Percentiles rank a stretch among this genome's conserved stretches.
Evolutionary conservation across 352 stramenopile genomes (phyloP).

Genomic region (Stephanocyclus meneghinianus): DNA sequence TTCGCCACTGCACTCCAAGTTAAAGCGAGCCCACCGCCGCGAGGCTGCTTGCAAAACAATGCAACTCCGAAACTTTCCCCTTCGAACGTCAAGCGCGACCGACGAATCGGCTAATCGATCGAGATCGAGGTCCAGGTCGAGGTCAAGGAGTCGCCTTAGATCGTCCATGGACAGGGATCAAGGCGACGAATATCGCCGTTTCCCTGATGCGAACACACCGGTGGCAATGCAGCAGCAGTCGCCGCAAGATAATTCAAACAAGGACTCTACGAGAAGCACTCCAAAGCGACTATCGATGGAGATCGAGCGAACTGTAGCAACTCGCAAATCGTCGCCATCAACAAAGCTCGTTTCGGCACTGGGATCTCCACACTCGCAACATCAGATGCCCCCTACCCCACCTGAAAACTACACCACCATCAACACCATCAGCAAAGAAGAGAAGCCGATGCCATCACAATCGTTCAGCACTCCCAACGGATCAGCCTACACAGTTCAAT

Average conservation of each 20-base stretch:
- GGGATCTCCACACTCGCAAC: background rate
- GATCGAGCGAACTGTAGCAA: background rate
- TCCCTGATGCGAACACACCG: no score
- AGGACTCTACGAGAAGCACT: background rate
- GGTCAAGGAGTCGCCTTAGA: background rate
- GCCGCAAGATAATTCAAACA: background rate
- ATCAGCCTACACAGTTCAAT: background rate
- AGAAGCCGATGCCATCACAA: background rate
- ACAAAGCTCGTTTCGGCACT: background rate
- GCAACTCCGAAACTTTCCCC: conserved; percentile 2
- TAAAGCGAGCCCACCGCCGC: no score
- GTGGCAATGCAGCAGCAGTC: background rate
- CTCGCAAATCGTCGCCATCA: background rate
- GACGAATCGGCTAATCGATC: background rate
- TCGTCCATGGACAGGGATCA: background rate
- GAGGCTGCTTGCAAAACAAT: background rate
- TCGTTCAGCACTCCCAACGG: conserved; percentile 12
- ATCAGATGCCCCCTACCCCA: background rate
- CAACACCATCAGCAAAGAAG: background rate
- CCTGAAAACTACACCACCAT: background rate
- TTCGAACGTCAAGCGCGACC: background rate
- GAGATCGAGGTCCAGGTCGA: background rate
- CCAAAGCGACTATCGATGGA: background rate
- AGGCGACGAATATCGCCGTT: conserved; percentile 7
- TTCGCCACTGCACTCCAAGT: no score